A percentile compares a stretch with the other conserved stretches of the same genome.
These are phyloP conservation scores for Solanum clarkiae DNA, from an alignment of 257 asterid species.

Conservation along the genomic window DNA sequence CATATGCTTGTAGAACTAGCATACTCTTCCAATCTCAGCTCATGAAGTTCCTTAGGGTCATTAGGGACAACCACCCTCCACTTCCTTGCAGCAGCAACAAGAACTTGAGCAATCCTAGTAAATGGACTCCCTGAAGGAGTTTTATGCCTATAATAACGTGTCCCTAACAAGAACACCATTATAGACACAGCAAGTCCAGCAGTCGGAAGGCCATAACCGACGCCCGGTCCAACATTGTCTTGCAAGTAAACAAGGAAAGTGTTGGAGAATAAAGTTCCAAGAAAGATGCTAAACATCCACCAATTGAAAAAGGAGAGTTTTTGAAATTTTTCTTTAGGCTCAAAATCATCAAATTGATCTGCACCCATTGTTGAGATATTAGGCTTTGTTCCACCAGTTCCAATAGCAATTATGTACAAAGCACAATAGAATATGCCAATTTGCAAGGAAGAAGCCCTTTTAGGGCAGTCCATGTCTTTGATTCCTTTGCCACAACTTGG, in stretches of 20 bases:
- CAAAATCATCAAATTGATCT: constrained; percentile 55
- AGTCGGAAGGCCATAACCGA: constrained; percentile 52
- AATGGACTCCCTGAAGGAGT: constrained; percentile 42
- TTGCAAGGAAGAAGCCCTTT: constrained; percentile 29
- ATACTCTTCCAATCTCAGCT: constrained; percentile 32
- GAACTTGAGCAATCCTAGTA: constrained; percentile 45
- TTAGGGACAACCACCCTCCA: constrained; percentile 29
- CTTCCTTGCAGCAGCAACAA: constrained; percentile 36
- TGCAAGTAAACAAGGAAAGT: constrained; percentile 48
- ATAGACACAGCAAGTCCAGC: constrained; percentile 35
- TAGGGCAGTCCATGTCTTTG: constrained; percentile 16
- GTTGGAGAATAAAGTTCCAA: constrained; percentile 52
- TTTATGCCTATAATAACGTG: constrained; percentile 44
- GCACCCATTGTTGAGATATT: constrained; percentile 82
- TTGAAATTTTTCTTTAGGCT: constrained; percentile 41
- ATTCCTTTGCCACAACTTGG: constrained; percentile 34
- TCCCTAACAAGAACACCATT: constrained; percentile 32
- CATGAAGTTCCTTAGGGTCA: constrained; percentile 46
- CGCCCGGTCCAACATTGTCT: constrained; percentile 39
- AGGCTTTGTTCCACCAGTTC: constrained; percentile 77
- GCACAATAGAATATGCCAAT: constrained; percentile 39
- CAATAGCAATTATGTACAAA: constrained; percentile 46
- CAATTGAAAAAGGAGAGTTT: constrained; percentile 70
- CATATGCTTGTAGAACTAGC: constrained; percentile 15
- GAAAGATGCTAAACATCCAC: constrained; percentile 69